Conservation (phyloP, 1,139 yeast genomes). For the Pichia sp. region DNA sequence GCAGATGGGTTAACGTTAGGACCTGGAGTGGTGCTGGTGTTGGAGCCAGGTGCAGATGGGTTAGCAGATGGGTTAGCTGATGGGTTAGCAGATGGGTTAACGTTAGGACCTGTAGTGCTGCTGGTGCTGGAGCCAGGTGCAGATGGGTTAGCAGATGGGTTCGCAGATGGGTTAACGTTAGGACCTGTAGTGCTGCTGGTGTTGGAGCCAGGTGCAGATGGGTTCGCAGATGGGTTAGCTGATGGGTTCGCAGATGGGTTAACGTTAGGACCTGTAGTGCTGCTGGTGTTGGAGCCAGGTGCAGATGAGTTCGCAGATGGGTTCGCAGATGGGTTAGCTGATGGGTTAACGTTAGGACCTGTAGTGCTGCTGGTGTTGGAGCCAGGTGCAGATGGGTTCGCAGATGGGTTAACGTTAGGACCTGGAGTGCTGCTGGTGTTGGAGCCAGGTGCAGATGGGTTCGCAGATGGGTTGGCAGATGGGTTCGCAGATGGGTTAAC, state of each 20-base stretch:
- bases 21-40: too few relatives aligned
- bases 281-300: not conserved
- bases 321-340: not conserved
- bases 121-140: not conserved
- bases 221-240: not conserved
- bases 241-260: not conserved
- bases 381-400: not conserved
- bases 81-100: too few relatives aligned
- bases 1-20: conserved; percentile 18
- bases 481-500: not conserved
- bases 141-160: too few relatives aligned
- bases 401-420: not conserved
- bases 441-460: not conserved
- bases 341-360: not conserved
- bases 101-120: not conserved
- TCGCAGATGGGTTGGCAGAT: not conserved
- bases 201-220: not conserved
- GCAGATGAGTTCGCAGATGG: not conserved
- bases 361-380: not conserved
- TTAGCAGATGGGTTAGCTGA: too few relatives aligned
- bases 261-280: not conserved
- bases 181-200: not conserved
- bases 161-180: too few relatives aligned
- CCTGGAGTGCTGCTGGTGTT: not conserved
- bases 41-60: too few relatives aligned